These are phyloP conservation scores for Trichoderma afroharzianum DNA, from an alignment of 2,329 filamentous ascomycete species.

Conservation along the genomic window DNA sequence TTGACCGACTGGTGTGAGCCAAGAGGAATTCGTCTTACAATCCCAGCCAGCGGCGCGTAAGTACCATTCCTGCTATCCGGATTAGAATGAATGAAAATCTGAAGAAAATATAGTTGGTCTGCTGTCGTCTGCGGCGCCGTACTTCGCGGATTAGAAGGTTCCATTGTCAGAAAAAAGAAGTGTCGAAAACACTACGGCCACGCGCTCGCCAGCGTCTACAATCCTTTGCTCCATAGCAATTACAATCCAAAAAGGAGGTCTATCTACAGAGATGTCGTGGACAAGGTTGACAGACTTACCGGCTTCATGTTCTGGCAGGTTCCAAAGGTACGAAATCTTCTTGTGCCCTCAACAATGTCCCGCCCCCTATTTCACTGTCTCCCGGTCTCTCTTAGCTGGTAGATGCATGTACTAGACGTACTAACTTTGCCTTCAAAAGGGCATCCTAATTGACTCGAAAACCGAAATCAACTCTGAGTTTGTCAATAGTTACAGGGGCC, in stretches of 20 bases:
- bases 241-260: not conserved
- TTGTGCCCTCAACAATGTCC: not conserved
- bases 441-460: not conserved
- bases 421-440: not conserved
- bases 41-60: not conserved
- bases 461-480: not conserved
- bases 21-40: not conserved
- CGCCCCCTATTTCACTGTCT: not conserved
- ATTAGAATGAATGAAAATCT: accelerated
- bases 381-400: not conserved
- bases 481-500: not conserved
- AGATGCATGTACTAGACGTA: not conserved
- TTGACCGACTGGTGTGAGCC: not conserved
- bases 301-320: not conserved
- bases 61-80: accelerated
- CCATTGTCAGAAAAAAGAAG: not conserved
- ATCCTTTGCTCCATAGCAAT: not conserved
- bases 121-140: not conserved
- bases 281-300: not conserved
- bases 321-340: not conserved
- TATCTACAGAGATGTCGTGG: not conserved
- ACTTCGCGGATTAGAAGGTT: not conserved
- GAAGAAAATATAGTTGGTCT: not conserved
- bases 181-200: not conserved
- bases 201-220: not conserved